Evolutionary conservation across 2,329 filamentous ascomycete genomes (phyloP).

Genomic region (Teratosphaeria viscida): DNA sequence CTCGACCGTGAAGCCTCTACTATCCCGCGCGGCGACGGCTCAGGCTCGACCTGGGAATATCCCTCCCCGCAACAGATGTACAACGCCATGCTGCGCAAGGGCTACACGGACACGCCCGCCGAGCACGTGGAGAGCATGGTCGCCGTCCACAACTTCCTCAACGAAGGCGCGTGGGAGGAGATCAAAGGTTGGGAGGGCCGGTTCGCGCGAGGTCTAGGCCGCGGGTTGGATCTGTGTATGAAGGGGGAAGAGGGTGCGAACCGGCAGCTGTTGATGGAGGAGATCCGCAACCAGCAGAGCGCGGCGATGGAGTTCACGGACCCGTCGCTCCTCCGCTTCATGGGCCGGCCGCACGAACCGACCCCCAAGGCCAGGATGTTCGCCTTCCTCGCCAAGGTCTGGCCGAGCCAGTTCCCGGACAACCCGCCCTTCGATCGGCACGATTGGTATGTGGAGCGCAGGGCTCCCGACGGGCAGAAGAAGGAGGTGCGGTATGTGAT

Average conservation of each 20-base stretch:
- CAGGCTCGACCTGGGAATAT: conserved; percentile 79
- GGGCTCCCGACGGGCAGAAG: conserved; percentile 51
- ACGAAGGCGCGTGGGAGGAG: conserved; percentile 94
- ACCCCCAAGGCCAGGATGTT: conserved; percentile 86
- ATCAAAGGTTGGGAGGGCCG: conserved; percentile 88
- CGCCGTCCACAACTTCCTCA: conserved; percentile 92
- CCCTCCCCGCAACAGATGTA: conserved; percentile 99
- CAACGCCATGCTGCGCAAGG: conserved; percentile 92
- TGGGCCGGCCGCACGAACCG: conserved; percentile 76
- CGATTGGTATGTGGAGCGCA: conserved; percentile 85
- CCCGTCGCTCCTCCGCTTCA: conserved; percentile 75
- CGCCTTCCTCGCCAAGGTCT: conserved; percentile 67
- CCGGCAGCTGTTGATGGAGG: conserved; percentile 5
- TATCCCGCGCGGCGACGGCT: conserved; percentile 72
- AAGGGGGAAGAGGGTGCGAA: conserved; percentile 25
- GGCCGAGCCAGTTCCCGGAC: conserved; percentile 66
- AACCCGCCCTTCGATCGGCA: conserved; percentile 91
- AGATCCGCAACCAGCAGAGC: neutral
- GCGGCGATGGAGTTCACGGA: conserved; percentile 31
- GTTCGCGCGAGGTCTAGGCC: conserved; percentile 63
- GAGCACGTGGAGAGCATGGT: conserved; percentile 97
- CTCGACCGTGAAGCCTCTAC: conserved; percentile 75
- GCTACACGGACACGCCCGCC: conserved; percentile 85
- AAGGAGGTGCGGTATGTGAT: conserved; percentile 89
- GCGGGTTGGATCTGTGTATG: conserved; percentile 24